phyloP scores from a whole-genome alignment of 768 basidiomycete species.

The Amanita molliuscula region DNA sequence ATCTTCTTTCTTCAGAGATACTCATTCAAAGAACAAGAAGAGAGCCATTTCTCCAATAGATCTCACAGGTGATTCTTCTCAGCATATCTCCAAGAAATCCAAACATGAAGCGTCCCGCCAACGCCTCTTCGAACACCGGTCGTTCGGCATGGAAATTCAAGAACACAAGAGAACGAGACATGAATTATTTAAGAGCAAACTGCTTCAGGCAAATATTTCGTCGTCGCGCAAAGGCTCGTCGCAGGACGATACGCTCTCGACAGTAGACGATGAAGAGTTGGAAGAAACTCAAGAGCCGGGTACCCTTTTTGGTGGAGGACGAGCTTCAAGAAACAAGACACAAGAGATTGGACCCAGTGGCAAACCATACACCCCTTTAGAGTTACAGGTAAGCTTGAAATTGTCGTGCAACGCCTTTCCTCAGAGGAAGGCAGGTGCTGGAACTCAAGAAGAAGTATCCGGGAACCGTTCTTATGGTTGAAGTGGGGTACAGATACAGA shows the following conservation, averaged over 20 bases:
- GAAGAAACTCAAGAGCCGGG: constrained; percentile 29
- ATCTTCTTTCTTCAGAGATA: constrained; percentile 26
- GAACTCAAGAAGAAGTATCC: constrained; percentile 55
- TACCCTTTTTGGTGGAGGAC: constrained; percentile 22
- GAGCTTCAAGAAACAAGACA: constrained; percentile 28
- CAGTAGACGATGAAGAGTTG: constrained; percentile 11
- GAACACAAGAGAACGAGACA: constrained; percentile 15
- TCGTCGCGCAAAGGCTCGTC: neutral
- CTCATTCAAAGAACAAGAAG: constrained; percentile 16
- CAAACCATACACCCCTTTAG: constrained; percentile 64
- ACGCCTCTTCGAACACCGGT: constrained; percentile 14
- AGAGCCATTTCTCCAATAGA: constrained; percentile 35
- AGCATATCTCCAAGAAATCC: constrained; percentile 21
- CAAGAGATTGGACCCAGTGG: constrained; percentile 56
- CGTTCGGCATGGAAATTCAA: constrained; percentile 3
- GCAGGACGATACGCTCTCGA: neutral
- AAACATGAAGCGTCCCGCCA: constrained; percentile 10
- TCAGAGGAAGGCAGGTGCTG: constrained; percentile 28
- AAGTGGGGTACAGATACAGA: constrained; percentile 76
- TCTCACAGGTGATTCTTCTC: constrained; percentile 31
- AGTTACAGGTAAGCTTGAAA: constrained; percentile 41
- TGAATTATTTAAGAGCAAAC: constrained; percentile 38
- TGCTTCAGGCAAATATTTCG: constrained; percentile 23
- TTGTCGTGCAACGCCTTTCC: neutral
- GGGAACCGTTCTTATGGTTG: constrained; percentile 64